Conservation (phyloP, 306 rosid species). For the Dalbergia cochinchinensis region DNA sequence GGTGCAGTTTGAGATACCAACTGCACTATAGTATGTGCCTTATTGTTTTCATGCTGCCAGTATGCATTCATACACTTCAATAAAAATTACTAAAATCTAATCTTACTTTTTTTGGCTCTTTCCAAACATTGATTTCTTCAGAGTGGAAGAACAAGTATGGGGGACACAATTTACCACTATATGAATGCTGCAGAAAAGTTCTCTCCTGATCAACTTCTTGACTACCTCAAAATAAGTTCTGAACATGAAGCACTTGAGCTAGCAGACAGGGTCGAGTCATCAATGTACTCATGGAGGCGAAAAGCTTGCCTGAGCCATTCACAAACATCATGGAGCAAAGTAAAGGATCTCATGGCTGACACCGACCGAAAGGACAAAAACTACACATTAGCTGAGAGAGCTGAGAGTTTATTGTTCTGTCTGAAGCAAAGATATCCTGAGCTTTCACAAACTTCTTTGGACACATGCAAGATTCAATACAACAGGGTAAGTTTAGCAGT, state of each 20-base stretch:
- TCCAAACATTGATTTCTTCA: constrained; percentile 45
- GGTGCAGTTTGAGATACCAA: no score
- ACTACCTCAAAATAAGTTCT: constrained; percentile 70
- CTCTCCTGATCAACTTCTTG: constrained; percentile 79
- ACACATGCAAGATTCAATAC: constrained; percentile 89
- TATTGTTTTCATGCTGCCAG: constrained; percentile 32
- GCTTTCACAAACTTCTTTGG: constrained; percentile 93
- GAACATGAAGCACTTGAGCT: constrained; percentile 96
- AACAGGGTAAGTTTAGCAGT: constrained; percentile 60
- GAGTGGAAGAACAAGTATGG: constrained; percentile 87
- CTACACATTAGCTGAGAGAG: constrained; percentile 83
- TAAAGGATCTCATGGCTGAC: constrained; percentile 84
- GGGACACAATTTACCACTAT: constrained; percentile 75
- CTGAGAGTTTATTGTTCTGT: constrained; percentile 72
- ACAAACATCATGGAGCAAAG: constrained; percentile 86
- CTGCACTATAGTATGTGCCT: no score
- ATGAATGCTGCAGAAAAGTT: constrained; percentile 71
- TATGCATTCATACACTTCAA: constrained; percentile 26
- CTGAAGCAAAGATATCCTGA: constrained; percentile 94
- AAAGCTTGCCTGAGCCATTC: constrained; percentile 88
- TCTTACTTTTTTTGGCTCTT: background rate
- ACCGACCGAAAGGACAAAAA: constrained; percentile 74
- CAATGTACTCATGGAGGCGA: constrained; percentile 95
- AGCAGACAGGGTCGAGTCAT: constrained; percentile 89
- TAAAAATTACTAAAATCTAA: constrained; percentile 25